Conservation (phyloP, 345 rosid species). For the Eucalyptus pauciflora region DNA sequence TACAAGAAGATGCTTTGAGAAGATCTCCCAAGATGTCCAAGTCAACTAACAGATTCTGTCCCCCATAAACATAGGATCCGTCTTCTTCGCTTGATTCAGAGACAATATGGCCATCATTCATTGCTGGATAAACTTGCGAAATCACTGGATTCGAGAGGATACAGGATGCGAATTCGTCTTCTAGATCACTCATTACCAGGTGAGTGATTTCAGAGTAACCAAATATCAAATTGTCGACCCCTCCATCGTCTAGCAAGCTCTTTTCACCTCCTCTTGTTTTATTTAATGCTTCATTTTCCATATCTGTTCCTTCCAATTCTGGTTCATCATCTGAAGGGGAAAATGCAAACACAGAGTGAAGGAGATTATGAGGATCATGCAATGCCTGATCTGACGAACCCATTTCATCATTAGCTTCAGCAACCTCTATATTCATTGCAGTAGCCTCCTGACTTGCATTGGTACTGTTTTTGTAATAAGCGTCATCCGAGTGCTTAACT, state of each 20-base stretch:
- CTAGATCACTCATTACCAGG: not conserved
- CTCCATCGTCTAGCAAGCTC: not conserved
- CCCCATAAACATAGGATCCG: not conserved
- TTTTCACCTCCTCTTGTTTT: not conserved
- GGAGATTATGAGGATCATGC: not conserved
- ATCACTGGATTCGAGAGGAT: not conserved
- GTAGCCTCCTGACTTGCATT: not conserved
- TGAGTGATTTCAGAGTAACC: not conserved
- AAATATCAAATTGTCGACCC: not conserved
- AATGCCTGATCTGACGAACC: not conserved
- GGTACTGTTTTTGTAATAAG: not conserved
- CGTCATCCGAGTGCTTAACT: not conserved
- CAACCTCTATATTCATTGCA: not conserved
- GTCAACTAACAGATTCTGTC: not conserved
- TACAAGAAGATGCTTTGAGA: slow-evolving; percentile 4
- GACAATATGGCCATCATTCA: not conserved
- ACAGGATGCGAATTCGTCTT: not conserved
- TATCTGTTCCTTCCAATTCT: not conserved
- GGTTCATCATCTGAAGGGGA: not conserved
- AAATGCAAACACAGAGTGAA: not conserved
- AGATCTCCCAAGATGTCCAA: not conserved
- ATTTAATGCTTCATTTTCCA: not conserved
- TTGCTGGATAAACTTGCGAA: not conserved
- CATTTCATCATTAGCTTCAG: not conserved
- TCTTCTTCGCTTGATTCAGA: not conserved